Percentiles rank a stretch among this genome's conserved stretches.
Evolutionary conservation across 352 stramenopile genomes (phyloP).

Genomic region (Pythium oligandrum): DNA sequence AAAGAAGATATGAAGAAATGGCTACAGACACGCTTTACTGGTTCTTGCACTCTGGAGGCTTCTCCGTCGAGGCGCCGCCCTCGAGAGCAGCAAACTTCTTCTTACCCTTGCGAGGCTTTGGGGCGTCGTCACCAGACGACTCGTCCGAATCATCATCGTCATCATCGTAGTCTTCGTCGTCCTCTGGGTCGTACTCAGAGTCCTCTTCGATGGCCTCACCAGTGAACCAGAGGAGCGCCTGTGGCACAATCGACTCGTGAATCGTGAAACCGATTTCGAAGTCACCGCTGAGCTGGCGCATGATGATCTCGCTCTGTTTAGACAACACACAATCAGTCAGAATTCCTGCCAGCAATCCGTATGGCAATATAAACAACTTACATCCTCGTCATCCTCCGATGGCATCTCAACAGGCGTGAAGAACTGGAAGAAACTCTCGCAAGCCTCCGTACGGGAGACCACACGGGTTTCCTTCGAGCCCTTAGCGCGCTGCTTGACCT

Average conservation of each 20-base stretch:
- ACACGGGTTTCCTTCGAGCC: slow-evolving; percentile 74
- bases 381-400: slow-evolving; percentile 79
- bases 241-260: slow-evolving; percentile 85
- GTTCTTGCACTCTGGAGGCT: slow-evolving; percentile 88
- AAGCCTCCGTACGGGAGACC: slow-evolving; percentile 72
- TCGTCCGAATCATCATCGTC: slow-evolving; percentile 56
- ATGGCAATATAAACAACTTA: slow-evolving; percentile 21
- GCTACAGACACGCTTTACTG: slow-evolving; percentile 39
- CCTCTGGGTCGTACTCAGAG: slow-evolving; percentile 79
- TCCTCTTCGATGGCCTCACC: slow-evolving; percentile 75
- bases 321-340: slow-evolving; percentile 14
- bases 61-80: slow-evolving; percentile 60
- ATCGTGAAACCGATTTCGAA: slow-evolving; percentile 86
- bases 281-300: slow-evolving; percentile 78
- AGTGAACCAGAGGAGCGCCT: slow-evolving; percentile 85
- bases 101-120: slow-evolving; percentile 47
- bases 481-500: slow-evolving; percentile 85
- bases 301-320: slow-evolving; percentile 75
- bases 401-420: slow-evolving; percentile 84
- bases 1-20: too few species aligned
- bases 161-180: slow-evolving; percentile 62
- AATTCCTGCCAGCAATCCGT: slow-evolving; percentile 1
- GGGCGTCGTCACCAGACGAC: slow-evolving; percentile 54
- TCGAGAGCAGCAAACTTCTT: slow-evolving; percentile 80
- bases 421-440: slow-evolving; percentile 87